A percentile compares a stretch with the other conserved stretches of the same genome.
Evolutionary conservation across 2,329 filamentous ascomycete genomes (phyloP).

Genomic region (Cercospora canescens): DNA sequence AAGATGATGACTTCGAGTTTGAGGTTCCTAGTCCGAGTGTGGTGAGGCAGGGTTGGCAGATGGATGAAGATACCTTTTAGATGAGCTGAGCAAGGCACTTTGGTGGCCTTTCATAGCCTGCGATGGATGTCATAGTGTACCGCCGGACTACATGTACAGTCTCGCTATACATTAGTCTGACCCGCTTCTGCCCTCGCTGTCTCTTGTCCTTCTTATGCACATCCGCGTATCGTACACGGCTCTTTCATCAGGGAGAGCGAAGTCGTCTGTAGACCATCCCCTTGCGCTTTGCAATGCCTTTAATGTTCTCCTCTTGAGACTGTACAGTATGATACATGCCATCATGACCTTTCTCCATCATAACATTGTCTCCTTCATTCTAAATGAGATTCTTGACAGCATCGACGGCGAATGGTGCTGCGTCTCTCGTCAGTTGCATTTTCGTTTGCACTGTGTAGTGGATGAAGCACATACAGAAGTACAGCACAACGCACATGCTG

Average conservation of each 20-base stretch:
- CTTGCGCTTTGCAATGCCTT: no score
- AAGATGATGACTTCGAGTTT: slow-evolving; percentile 42
- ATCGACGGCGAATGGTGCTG: slow-evolving; percentile 57
- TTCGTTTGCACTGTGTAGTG: no score
- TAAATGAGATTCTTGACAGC: slow-evolving; percentile 52
- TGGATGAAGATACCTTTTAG: slow-evolving; percentile 51
- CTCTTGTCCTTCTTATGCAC: background rate
- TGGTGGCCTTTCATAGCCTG: background rate
- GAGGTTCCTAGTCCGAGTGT: slow-evolving; percentile 51
- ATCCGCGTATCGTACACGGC: background rate
- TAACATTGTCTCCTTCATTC: slow-evolving; percentile 1
- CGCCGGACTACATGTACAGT: background rate
- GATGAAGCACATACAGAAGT: slow-evolving; percentile 64
- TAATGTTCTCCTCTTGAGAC: slow-evolving; percentile 27
- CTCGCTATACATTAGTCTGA: background rate
- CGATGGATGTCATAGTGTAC: background rate
- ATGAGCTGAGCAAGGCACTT: background rate
- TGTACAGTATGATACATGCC: slow-evolving; percentile 23
- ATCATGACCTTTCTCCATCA: background rate
- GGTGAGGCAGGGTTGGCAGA: slow-evolving; percentile 44
- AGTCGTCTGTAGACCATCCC: background rate
- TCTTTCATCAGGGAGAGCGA: background rate
- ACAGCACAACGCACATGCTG: slow-evolving; percentile 67
- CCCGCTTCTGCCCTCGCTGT: background rate
- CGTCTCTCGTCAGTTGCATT: background rate